A percentile compares a stretch with the other conserved stretches of the same genome.
Conservation (phyloP, 805 yeast species). For the Metschnikowia gelsemii region DNA sequence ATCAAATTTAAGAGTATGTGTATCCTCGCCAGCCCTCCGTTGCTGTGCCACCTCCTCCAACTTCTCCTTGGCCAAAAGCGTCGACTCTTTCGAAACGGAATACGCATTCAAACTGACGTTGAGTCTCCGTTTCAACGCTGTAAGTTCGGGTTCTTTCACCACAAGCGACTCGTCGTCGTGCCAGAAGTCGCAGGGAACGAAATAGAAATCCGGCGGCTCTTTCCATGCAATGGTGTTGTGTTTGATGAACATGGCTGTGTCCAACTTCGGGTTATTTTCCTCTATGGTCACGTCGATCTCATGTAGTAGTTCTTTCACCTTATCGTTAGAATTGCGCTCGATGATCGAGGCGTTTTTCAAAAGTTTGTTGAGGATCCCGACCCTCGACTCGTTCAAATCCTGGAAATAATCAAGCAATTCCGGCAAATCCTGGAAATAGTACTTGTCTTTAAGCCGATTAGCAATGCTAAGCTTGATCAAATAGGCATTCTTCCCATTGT, state of each 20-base stretch:
- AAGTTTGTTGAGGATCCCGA: constrained; percentile 65
- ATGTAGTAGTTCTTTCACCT: constrained; percentile 50
- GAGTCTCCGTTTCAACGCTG: constrained; percentile 53
- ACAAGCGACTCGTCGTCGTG: constrained; percentile 87
- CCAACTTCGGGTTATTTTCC: constrained; percentile 71
- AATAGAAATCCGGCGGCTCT: constrained; percentile 83
- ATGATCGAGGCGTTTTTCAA: constrained; percentile 59
- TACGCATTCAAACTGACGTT: constrained; percentile 41
- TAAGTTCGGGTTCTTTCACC: constrained; percentile 55
- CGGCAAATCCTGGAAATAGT: constrained; percentile 88
- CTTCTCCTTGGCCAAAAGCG: constrained; percentile 51
- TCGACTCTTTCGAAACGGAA: constrained; percentile 38
- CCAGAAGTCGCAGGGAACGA: constrained; percentile 91
- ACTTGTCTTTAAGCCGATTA: constrained; percentile 89
- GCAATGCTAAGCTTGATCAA: constrained; percentile 78
- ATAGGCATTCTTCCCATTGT: constrained; percentile 80
- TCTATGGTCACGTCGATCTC: constrained; percentile 54
- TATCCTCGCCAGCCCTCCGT: constrained; percentile 34
- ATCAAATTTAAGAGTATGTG: constrained; percentile 52
- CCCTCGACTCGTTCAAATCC: constrained; percentile 77
- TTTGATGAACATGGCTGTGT: constrained; percentile 87
- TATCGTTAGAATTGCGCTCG: constrained; percentile 51
- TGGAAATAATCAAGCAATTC: constrained; percentile 84
- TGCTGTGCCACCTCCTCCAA: constrained; percentile 44
- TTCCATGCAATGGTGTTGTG: constrained; percentile 77